These are phyloP conservation scores for Sporopachydermia quercuum DNA, from an alignment of 805 yeast species.

Conservation along the genomic window DNA sequence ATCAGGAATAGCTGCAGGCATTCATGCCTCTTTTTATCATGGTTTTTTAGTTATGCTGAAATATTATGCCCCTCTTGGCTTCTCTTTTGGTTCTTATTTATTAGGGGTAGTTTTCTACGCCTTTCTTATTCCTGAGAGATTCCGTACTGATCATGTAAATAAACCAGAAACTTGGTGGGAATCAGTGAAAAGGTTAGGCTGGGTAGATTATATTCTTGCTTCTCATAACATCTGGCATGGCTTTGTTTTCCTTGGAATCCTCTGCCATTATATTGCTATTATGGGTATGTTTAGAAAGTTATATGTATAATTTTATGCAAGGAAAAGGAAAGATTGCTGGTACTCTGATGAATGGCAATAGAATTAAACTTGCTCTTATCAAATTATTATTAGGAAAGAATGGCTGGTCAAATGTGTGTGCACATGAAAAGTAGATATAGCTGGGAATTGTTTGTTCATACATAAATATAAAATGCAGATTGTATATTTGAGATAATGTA, in stretches of 20 bases:
- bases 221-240: slow-evolving; percentile 94
- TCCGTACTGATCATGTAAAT: slow-evolving; percentile 46
- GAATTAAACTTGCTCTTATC: too few species aligned
- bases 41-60: slow-evolving; percentile 37
- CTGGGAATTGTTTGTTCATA: too few species aligned
- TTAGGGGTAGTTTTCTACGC: slow-evolving; percentile 82
- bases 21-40: slow-evolving; percentile 36
- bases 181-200: slow-evolving; percentile 40
- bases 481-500: too few species aligned
- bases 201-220: slow-evolving; percentile 62
- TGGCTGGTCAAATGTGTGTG: too few species aligned
- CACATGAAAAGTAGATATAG: too few species aligned
- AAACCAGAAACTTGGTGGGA: slow-evolving; percentile 22
- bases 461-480: too few species aligned
- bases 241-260: slow-evolving; percentile 77
- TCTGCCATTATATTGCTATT: slow-evolving; percentile 75
- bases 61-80: slow-evolving; percentile 54
- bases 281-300: slow-evolving; percentile 46
- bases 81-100: slow-evolving; percentile 61
- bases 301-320: slow-evolving; percentile 1
- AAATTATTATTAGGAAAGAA: too few species aligned
- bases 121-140: slow-evolving; percentile 76
- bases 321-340: too few species aligned
- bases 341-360: too few species aligned
- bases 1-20: slow-evolving; percentile 55